Evolutionary conservation across 768 basidiomycete genomes (phyloP).

Genomic region (Porphyrellus cyaneotinctus): DNA sequence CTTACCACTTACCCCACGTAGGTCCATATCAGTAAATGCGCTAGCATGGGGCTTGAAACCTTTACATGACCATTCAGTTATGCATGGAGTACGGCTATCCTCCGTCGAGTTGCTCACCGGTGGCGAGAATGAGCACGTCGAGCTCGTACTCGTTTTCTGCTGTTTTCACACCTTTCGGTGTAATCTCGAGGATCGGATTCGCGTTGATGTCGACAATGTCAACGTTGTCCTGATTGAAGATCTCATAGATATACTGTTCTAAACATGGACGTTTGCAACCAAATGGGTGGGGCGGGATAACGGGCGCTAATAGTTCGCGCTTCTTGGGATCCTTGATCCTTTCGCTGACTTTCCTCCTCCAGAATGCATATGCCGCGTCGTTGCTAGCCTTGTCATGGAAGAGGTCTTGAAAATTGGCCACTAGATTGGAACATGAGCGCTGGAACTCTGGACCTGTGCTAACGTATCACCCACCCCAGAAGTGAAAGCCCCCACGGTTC

Average conservation of each 20-base stretch:
- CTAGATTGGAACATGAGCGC: not conserved
- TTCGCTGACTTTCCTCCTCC: conserved; percentile 5
- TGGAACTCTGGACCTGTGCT: too few species aligned
- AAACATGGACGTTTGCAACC: not conserved
- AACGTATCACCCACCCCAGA: conserved; percentile 10
- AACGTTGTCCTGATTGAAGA: conserved; percentile 1
- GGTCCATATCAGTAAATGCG: not conserved
- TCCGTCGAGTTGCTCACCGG: not conserved
- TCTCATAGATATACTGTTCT: not conserved
- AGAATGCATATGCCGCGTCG: conserved; percentile 5
- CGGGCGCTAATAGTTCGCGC: not conserved
- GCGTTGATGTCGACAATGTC: conserved; percentile 11
- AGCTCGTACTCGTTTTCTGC: conserved; percentile 3
- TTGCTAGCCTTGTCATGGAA: not conserved
- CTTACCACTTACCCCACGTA: not conserved
- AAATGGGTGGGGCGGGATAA: conserved; percentile 6
- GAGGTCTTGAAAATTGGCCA: conserved; percentile 8
- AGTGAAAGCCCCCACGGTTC: conserved; percentile 7
- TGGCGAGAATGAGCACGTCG: conserved; percentile 9
- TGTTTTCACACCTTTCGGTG: conserved; percentile 7
- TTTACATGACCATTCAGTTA: not conserved
- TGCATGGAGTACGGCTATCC: too few species aligned
- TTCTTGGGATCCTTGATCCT: conserved; percentile 3
- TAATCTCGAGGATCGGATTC: conserved; percentile 9
- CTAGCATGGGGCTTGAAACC: not conserved